Base-by-base conservation (phyloP, 2,329 filamentous ascomycete species). In the Cladophialophora chaetospira region DNA sequence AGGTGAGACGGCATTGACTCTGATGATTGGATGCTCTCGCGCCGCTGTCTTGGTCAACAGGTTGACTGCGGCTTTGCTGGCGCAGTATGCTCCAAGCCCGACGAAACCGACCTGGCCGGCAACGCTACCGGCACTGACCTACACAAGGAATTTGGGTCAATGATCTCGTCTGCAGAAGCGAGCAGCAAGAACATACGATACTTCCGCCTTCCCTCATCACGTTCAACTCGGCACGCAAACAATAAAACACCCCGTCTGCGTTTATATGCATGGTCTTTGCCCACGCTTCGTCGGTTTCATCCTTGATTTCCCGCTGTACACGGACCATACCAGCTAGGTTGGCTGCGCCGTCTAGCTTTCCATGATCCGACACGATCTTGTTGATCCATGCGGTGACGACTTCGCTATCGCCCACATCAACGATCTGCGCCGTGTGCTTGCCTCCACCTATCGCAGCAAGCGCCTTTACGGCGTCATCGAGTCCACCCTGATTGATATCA, bases 211-310 rank as follows among this genome's bases (percentile, higher is more conserved):
- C 15, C n/a, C 25, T 49, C 52, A 81, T 75, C 21, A 72, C 70
- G 11, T 67, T 70, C 6, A 83, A 56, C 63, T 83, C 66, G 11
- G 77, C 76, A n/a, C 78, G 69, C 57, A 84, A 58, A 57, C 77
- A 81, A 48, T 80, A 76, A 68, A 82, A 78, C 26, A 78, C 68
- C 3, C 81, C 79, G 5, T 66, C 72, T 4, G 75, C 58, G 63
- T 81, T 81, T 5, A 81, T 73, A 1, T 67, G 62, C 47, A 80
- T 65, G 10, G 75, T 66, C 26, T 67, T 65, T 31, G 75, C 70
- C 74, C 73, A 81, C 19, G 73, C 69, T 0, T 73, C 69, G 13
- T 77, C 71, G 0, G 68, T 68, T 17, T 73, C 64, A 3, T 72
- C 71, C 3, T 61, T 53, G 25, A 72, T 59, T 15, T 48, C 38